Evolutionary conservation across 257 asterid genomes (phyloP).

Genomic region (Solanum microdontum): DNA sequence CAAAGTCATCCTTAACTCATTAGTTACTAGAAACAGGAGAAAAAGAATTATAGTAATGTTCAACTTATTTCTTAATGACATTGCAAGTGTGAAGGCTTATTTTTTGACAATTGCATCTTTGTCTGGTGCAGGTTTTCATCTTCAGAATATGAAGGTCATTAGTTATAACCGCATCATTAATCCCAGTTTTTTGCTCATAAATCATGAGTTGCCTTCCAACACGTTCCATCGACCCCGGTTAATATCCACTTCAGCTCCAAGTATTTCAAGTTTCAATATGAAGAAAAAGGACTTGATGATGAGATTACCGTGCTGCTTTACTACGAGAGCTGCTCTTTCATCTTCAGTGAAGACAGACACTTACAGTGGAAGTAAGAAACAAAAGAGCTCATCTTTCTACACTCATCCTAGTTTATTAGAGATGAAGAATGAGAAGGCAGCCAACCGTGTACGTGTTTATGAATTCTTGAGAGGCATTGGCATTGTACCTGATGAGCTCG

Average conservation of each 20-base stretch:
- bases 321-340: constrained; percentile 36
- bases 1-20: background rate
- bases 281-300: constrained; percentile 27
- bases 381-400: constrained; percentile 47
- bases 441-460: constrained; percentile 64
- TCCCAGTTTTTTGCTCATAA: constrained; percentile 47
- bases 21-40: background rate
- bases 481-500: constrained; percentile 83
- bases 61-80: background rate
- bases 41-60: background rate
- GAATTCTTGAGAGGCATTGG: constrained; percentile 73
- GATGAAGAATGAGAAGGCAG: constrained; percentile 68
- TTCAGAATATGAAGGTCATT: constrained; percentile 41
- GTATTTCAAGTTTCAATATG: constrained; percentile 18
- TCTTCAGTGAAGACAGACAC: constrained; percentile 20
- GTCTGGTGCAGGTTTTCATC: constrained; percentile 18
- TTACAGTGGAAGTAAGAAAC: constrained; percentile 18
- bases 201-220: constrained; percentile 44
- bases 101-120: background rate
- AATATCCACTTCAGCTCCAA: constrained; percentile 21
- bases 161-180: constrained; percentile 40
- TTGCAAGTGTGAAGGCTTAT: background rate
- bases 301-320: constrained; percentile 35
- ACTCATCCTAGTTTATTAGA: constrained; percentile 73
- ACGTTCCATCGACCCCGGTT: constrained; percentile 20